Evolutionary conservation across 345 rosid genomes (phyloP), one percentile per base, ranked within the genome.

Genomic region (Camelina laxa): DNA sequence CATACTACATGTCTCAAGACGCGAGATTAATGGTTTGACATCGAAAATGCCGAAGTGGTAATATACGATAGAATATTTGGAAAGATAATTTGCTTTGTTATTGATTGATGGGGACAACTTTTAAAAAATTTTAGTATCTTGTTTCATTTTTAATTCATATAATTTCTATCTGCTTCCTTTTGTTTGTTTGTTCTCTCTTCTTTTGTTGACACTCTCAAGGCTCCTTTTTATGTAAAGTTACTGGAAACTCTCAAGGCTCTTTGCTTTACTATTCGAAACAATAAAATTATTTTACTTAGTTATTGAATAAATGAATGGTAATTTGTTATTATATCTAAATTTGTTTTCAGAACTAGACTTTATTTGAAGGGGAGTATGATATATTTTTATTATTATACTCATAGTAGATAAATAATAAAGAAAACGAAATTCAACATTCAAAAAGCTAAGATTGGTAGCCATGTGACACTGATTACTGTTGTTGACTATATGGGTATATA

Each of bases 1-100:
- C 12, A 16, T 4, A 17, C 51, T 75, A 48, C 48, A 24, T 51
- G 66, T 70, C 72, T 56, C 80, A 64, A 70, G 71, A 55, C 45
- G 53, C 76, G 73, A 79, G 80, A 82, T 81, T 82, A 82, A 79
- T 84, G 79, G 86, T 69, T 82, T 77, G 81, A 71, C 83, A 58
- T 82, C 69, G 87, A 70, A 81, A 81, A 80, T 38, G 62, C 84
- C 81, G 49, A 68, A 77, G 36, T 59, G 55, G 82, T 51, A 78
- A 78, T 75, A 74, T 77, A 81, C 82, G 75, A 72, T 76, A 84
- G 84, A 87, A 81, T 82, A 84, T 81, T 71, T 78, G 80, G 83
- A 78, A 80, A 64, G 80, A 78, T 79, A 85, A 69, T 77, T 65
- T 42, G 13, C 56, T 69, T 59, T 69, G 81, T 80, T 47, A 63